Conservation (phyloP, 495 filamentous ascomycete species). For the Cryomyces minteri region DNA sequence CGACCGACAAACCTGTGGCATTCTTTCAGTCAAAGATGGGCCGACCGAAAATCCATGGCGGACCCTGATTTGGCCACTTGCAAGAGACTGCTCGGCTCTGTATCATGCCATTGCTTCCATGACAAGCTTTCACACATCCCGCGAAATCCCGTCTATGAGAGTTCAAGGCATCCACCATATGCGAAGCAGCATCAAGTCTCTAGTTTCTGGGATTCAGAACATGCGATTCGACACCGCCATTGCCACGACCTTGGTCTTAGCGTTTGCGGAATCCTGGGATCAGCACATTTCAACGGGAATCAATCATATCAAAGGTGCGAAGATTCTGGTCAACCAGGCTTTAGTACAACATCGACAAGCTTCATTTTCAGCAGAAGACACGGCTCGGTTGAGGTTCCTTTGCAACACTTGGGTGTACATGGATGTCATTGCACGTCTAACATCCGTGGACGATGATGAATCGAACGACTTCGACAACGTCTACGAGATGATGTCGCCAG, state of each 20-base stretch:
- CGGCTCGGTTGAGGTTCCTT: constrained; percentile 44
- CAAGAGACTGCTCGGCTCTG: constrained; percentile 45
- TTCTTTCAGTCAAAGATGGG: constrained; percentile 59
- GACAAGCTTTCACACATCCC: constrained; percentile 57
- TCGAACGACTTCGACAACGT: constrained; percentile 32
- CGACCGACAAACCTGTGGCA: constrained; percentile 54
- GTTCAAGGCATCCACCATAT: constrained; percentile 57
- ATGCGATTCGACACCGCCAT: constrained; percentile 50
- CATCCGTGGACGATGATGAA: constrained; percentile 42
- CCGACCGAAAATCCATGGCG: constrained; percentile 62
- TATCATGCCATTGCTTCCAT: constrained; percentile 60
- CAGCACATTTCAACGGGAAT: constrained; percentile 58
- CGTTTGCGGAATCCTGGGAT: constrained; percentile 68
- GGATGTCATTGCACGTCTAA: constrained; percentile 64
- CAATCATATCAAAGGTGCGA: constrained; percentile 53
- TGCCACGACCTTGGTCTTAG: constrained; percentile 54
- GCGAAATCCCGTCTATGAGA: constrained; percentile 34
- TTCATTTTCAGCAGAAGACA: constrained; percentile 21
- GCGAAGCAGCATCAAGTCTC: constrained; percentile 39
- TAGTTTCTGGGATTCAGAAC: constrained; percentile 37
- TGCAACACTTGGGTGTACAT: constrained; percentile 70
- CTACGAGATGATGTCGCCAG: not conserved
- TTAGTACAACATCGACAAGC: constrained; percentile 24
- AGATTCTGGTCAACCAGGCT: constrained; percentile 40
- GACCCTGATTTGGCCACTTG: constrained; percentile 55